Evolutionary conservation across 169 alveolate species (phyloP).

Genomic region (Eimeria maxima): DNA sequence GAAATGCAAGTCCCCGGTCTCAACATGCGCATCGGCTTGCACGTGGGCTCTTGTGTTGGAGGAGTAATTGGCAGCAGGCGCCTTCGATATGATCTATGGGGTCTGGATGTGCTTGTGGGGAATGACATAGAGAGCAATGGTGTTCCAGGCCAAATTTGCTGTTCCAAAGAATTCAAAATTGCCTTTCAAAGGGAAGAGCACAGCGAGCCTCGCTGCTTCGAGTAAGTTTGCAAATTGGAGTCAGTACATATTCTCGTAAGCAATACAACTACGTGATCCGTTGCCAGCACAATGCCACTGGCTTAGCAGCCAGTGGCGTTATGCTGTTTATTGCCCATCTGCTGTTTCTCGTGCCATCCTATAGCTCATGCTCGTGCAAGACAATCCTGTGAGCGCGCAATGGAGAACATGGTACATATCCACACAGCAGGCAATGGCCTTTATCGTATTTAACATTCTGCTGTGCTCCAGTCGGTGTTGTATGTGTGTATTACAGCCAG

Average conservation of each 20-base stretch:
- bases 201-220: conserved; percentile 73
- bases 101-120: conserved; percentile 96
- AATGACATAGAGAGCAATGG: conserved; percentile 96
- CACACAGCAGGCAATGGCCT: not conserved
- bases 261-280: not conserved
- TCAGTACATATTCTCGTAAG: too few relatives aligned
- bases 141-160: conserved; percentile 94
- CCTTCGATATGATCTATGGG: conserved; percentile 97
- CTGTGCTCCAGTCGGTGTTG: too few relatives aligned
- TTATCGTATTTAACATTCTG: not conserved
- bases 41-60: conserved; percentile 97
- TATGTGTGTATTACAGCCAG: conserved; percentile 19
- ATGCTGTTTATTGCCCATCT: not conserved
- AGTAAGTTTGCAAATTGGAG: not conserved
- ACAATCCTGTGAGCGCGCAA: not conserved
- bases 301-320: not conserved
- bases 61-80: conserved; percentile 97
- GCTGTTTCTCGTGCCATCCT: not conserved
- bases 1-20: conserved; percentile 90
- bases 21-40: conserved; percentile 99
- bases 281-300: not conserved
- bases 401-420: not conserved
- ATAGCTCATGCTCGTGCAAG: not conserved
- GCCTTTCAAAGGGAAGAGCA: conserved; percentile 70
- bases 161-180: conserved; percentile 89